Conservation (phyloP, 306 rosid genomes). For the Dryas octopetala region DNA sequence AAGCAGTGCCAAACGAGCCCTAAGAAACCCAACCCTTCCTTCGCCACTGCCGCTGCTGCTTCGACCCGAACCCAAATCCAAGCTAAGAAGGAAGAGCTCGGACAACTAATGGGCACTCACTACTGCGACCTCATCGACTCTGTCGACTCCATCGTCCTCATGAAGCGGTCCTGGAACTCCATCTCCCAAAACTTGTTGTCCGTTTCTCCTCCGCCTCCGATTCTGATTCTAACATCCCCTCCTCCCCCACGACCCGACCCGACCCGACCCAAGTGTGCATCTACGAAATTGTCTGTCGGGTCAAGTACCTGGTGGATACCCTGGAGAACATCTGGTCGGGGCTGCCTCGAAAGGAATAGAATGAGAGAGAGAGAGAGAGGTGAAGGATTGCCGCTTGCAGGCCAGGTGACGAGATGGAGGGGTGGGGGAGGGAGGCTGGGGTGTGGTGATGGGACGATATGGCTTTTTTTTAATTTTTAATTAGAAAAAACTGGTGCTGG, state of each 20-base stretch:
- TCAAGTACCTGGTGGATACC: constrained; percentile 88
- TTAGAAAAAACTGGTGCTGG: no score
- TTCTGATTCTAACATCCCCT: constrained; percentile 14
- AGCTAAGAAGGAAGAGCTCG: constrained; percentile 91
- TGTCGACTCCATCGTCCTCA: constrained; percentile 84
- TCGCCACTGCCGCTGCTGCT: not conserved
- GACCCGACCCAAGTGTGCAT: constrained; percentile 43
- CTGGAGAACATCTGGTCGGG: constrained; percentile 86
- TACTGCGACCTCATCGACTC: constrained; percentile 97
- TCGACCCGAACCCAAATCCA: constrained; percentile 77
- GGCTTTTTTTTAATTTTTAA: no score
- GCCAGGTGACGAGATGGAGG: no score
- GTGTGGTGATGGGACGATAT: no score
- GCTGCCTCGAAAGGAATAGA: constrained; percentile 54
- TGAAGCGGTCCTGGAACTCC: constrained; percentile 64
- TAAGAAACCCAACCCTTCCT: no score
- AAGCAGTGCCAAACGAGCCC: no score
- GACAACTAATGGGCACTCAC: constrained; percentile 88
- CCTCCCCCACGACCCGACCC: constrained; percentile 36
- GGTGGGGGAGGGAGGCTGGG: no score
- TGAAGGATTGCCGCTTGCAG: no score
- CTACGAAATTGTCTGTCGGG: constrained; percentile 79
- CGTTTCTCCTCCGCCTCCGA: constrained; percentile 47
- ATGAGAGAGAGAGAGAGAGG: no score
- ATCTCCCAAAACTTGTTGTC: constrained; percentile 70